Evolutionary conservation across 2,329 filamentous ascomycete species (phyloP), one percentile per base, ranked within the genome.

Genomic region (Arthrobotrys pseudoclavata): DNA sequence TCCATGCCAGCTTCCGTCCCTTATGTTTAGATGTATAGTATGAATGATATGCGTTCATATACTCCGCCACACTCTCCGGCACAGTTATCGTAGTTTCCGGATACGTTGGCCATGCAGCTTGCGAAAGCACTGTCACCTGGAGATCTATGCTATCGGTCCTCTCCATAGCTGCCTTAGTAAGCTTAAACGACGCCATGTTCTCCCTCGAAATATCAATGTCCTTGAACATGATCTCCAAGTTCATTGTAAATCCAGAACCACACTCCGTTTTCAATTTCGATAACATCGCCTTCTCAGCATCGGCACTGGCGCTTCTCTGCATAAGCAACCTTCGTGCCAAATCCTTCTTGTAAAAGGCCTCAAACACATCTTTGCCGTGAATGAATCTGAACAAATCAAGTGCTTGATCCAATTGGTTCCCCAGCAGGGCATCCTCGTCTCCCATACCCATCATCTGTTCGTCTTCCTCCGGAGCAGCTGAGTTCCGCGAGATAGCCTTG

Each of bases 341-440:
- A 82, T 98, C 96, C 82, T 96, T 97, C 86, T 99, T 99, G 88
- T 99, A 99, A 83, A 99, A 99, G 0, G 96, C 95, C 83, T 99
- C 96, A 79, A 99, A 99, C 0, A 97, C 92, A 69, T 96, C 95
- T 83, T 99, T 99, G 80, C 96, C 96, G 82, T 98, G 91, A 37
- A 99, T 93, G 83, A 98, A 98, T 4, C 96, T 90, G 87, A 99
- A 99, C 3, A 99, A 86, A 83, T 98, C 95, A 1, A 99, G 86
- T 0, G 93, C 94, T 82, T 96, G 92, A 81, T 99, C 94, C 10
- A 99, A 87, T 83, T 98, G 96, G 42, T 91, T 89, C 82, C 97
- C 94, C 74, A 99, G 88, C 83, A 97, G 94, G 0, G 91, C 91
- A 83, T 98, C 95, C 83, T 99, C 95, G 81, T 97, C 95, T 34